Evolutionary conservation across 2,329 filamentous ascomycete genomes (phyloP).

Genomic region (Aspergillus quadricinctus): DNA sequence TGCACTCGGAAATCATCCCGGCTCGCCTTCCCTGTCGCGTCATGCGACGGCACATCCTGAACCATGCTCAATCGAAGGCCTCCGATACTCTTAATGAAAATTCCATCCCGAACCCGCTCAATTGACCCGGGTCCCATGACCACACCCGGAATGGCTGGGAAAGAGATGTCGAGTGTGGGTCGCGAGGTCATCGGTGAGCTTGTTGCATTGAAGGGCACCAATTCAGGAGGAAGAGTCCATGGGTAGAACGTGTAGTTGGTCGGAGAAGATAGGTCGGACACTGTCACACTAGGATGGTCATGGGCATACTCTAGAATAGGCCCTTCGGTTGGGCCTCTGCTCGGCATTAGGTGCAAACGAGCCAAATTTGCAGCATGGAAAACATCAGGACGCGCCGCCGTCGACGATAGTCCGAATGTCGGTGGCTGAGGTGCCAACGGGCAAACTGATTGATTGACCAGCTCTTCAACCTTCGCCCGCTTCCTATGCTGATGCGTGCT

Average conservation of each 20-base stretch:
- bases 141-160: slow-evolving; percentile 53
- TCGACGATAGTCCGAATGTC: slow-evolving; percentile 71
- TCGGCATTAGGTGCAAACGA: slow-evolving; percentile 70
- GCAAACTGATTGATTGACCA: slow-evolving; percentile 53
- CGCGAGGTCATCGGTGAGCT: slow-evolving; percentile 68
- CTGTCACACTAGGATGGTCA: slow-evolving; percentile 52
- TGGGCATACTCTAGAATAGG: slow-evolving; percentile 51
- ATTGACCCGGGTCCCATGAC: slow-evolving; percentile 46
- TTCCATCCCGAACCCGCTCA: slow-evolving; percentile 55
- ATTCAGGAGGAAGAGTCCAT: slow-evolving; percentile 76
- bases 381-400: slow-evolving; percentile 72
- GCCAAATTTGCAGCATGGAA: slow-evolving; percentile 87
- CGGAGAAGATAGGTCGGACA: slow-evolving; percentile 54
- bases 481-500: slow-evolving; percentile 10
- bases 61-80: slow-evolving; percentile 53
- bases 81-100: slow-evolving; percentile 57
- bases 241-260: slow-evolving; percentile 85
- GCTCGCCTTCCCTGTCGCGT: slow-evolving; percentile 9
- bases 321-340: slow-evolving; percentile 53
- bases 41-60: slow-evolving; percentile 38
- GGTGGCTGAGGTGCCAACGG: slow-evolving; percentile 56
- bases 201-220: slow-evolving; percentile 73
- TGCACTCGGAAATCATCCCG: slow-evolving; percentile 56
- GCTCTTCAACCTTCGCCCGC: slow-evolving; percentile 4
- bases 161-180: slow-evolving; percentile 66